Base-by-base conservation (phyloP, 345 rosid species). In the Ricinus communis region DNA sequence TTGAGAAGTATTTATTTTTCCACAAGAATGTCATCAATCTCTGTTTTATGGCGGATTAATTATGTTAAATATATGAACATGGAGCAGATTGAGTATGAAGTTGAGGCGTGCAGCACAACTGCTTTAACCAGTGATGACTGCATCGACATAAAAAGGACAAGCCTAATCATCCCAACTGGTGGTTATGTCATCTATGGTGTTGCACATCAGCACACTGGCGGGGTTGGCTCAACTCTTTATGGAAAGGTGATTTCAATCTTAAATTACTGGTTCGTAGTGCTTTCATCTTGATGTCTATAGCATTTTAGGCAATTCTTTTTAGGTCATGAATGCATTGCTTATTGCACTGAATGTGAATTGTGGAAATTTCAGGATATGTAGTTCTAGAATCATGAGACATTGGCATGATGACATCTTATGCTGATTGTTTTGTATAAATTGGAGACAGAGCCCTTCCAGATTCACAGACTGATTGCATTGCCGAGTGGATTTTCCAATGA, bases 151-250 rank as follows among this genome's bases (percentile, higher is more conserved):
- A 84, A 78, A 76, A 91, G 83, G 49, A 74, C 78, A 72, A 83
- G 76, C 54, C 75, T 91, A 47, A 73, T 77, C 76, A 76, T 91
- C 83, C 96, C 96, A 40, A 70, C 78, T 25, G 81, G 82, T 50
- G 98, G 97, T 65, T 83, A 90, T 77, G 81, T 94, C 40, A 77
- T 93, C 61, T 93, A 93, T 71, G 93, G 95, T 0, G 96, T 83
- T 58, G 91, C 87, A 22, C 97, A 94, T 76, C 93, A 87, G 73
- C 97, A 94, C 63, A 64, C 87, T 0, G 93, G 96, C 21, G 97
- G 95, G 54, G 21, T 74, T 3, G 91, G 95, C 69, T 84, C 87
- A 76, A 73, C 87, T 76, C 85, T 94, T 1, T 90, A 84, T 69
- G 79, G 93, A 76, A 82, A 94, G 95, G 96, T 87, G 67, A 66